These are phyloP conservation scores for Dacryopinax spathularia DNA, from an alignment of 768 basidiomycete genomes.

Conservation along the genomic window DNA sequence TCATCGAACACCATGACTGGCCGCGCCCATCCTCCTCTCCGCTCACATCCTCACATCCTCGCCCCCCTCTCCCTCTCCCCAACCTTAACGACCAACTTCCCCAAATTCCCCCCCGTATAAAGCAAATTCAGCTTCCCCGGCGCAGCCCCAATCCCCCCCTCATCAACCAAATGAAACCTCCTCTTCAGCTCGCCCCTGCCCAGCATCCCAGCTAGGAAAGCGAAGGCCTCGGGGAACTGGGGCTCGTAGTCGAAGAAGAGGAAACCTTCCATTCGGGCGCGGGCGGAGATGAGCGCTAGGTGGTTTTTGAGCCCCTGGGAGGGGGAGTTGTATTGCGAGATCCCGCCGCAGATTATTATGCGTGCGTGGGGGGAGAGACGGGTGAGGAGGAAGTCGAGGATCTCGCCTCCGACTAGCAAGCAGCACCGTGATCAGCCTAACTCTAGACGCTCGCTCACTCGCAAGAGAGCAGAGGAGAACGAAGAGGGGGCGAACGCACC, in stretches of 20 bases:
- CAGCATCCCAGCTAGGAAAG: slow-evolving; percentile 44
- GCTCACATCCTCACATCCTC: no score
- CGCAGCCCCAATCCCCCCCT: slow-evolving; percentile 57
- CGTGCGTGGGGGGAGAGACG: slow-evolving; percentile 65
- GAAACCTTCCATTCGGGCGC: slow-evolving; percentile 74
- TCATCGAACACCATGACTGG: no score
- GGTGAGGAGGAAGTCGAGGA: slow-evolving; percentile 62
- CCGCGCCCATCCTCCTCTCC: no score
- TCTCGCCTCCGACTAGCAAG: slow-evolving; percentile 41
- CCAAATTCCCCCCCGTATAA: slow-evolving; percentile 62
- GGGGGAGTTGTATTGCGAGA: slow-evolving; percentile 61
- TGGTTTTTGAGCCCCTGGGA: slow-evolving; percentile 58
- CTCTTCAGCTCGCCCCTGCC: slow-evolving; percentile 56
- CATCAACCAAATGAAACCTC: slow-evolving; percentile 66
- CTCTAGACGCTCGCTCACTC: not conserved
- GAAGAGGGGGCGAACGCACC: no score
- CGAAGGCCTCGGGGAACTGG: slow-evolving; percentile 43
- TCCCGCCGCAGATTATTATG: slow-evolving; percentile 73
- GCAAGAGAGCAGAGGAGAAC: slow-evolving; percentile 26
- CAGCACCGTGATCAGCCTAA: not conserved
- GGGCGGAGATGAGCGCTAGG: slow-evolving; percentile 52
- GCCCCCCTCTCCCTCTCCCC: no score
- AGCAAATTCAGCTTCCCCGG: slow-evolving; percentile 55
- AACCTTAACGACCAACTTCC: slow-evolving; percentile 43
- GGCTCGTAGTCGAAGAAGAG: slow-evolving; percentile 63